Base-by-base conservation (phyloP, 352 stramenopile genomes). In the Blastocystis sp. region DNA sequence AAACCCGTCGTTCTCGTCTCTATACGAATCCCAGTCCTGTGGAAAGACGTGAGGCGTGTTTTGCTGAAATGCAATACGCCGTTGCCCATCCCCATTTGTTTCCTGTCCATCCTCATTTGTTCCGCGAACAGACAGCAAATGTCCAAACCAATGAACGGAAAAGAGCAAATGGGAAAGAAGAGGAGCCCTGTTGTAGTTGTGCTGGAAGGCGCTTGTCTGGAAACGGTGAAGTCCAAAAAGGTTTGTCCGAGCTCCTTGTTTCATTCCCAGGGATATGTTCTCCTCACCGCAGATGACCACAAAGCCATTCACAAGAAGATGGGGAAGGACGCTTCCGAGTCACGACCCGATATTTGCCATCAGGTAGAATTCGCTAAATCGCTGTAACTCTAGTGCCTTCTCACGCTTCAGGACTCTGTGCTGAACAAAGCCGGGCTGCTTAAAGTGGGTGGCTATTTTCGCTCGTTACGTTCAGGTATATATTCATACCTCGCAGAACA, bases 201-300 rank as follows among this genome's bases (percentile, higher is more conserved):
- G 69, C 93, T 99, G 65, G 97, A 99, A 92, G 95, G 98, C 91
- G 97, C 97, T 51, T 95, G 94, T 69, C 94, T 99, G 50, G 97
- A 99, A 94, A 98, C 96, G 33, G 96, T 99, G 45, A 99, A 99
- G 93, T 99, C 97, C 62, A 97, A 95, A 74, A 98, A 98, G 90
- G 94, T 91, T 78, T 33, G 62, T 16, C 16, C 21, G 63, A 45
- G 13, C 2, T 51, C 19, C 10, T 91, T 4, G 1, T 66, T 13
- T 80, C 12, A 65, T 9, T 16, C 37, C 66, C 60, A 93, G 24
- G 95, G 98, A 67, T 99, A 98, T 91, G 96, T 99, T 93, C 93
- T 99, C 78, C 94, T 99, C 50, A 99, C 99, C 93, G 99, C 96
- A 91, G 98, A 99, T 91, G 98, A 99, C 93, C 97, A 99, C 92